phyloP scores from a whole-genome alignment of 2,329 filamentous ascomycete genomes.

The Exophiala dermatitidis region DNA sequence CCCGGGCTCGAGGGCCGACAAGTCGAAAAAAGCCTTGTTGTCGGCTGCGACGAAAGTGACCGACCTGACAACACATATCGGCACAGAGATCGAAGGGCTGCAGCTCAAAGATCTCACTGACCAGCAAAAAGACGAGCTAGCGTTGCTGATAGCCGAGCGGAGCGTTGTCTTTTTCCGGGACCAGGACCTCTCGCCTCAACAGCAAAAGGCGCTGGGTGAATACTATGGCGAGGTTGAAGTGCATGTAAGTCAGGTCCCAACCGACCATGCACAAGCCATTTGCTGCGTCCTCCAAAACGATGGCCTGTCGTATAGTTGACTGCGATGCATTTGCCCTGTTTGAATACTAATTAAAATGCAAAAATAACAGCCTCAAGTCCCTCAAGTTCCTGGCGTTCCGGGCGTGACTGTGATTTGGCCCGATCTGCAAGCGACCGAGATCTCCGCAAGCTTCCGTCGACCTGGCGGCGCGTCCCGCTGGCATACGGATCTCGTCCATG shows the following conservation, averaged over 20 bases:
- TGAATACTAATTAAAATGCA: too few relatives aligned
- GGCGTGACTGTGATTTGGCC: slow-evolving; percentile 54
- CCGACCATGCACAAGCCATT: too few relatives aligned
- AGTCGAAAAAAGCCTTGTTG: slow-evolving; percentile 39
- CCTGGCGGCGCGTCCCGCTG: slow-evolving; percentile 49
- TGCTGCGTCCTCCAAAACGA: too few relatives aligned
- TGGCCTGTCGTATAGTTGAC: too few relatives aligned
- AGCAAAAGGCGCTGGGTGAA: slow-evolving; percentile 29
- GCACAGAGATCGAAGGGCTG: slow-evolving; percentile 37
- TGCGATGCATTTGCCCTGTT: too few relatives aligned
- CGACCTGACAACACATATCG: slow-evolving; percentile 41
- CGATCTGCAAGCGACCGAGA: slow-evolving; percentile 47
- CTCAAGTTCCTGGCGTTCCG: slow-evolving; percentile 43
- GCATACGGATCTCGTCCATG: slow-evolving; percentile 51
- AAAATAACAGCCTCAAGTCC: slow-evolving; percentile 52
- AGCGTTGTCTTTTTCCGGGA: slow-evolving; percentile 47
- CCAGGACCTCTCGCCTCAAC: slow-evolving; percentile 41
- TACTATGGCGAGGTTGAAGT: slow-evolving; percentile 40
- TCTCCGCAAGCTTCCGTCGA: slow-evolving; percentile 58
- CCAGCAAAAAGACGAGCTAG: slow-evolving; percentile 58
- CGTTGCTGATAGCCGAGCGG: slow-evolving; percentile 41
- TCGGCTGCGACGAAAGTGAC: slow-evolving; percentile 41
- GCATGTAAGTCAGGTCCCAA: slow-evolving; percentile 39
- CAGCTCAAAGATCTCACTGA: slow-evolving; percentile 52
- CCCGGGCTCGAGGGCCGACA: slow-evolving; percentile 55